These are phyloP conservation scores for Arthrobotrys iridis DNA, from an alignment of 2,329 filamentous ascomycete genomes.

Conservation along the genomic window DNA sequence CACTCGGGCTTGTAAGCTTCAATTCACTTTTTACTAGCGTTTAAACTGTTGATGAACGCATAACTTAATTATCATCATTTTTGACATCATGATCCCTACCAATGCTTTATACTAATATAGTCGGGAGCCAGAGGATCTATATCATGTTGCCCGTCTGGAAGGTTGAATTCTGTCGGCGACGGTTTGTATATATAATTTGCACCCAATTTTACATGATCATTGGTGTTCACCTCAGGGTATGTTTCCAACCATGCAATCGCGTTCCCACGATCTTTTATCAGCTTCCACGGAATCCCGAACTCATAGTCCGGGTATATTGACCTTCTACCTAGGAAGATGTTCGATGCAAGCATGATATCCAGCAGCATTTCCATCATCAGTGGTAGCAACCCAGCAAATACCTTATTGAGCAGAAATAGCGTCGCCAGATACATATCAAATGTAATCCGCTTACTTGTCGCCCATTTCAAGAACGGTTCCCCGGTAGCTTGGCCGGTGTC, in stretches of 20 bases:
- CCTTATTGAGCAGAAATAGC: background rate
- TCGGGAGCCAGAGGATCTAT: background rate
- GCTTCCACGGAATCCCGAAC: background rate
- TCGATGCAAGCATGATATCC: slow-evolving; percentile 12
- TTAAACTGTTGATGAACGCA: too few relatives aligned
- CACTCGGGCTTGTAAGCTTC: too few relatives aligned
- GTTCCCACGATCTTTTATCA: background rate
- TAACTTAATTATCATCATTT: too few relatives aligned
- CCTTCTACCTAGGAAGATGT: slow-evolving; percentile 7
- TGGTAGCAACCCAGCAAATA: background rate
- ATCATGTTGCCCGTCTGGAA: background rate
- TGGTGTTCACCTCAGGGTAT: slow-evolving; percentile 15
- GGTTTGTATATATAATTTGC: background rate
- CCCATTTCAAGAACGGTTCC: background rate
- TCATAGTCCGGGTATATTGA: slow-evolving; percentile 5
- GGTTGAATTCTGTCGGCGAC: background rate
- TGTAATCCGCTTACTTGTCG: background rate
- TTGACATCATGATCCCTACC: too few relatives aligned
- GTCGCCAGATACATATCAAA: background rate
- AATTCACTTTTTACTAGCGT: too few relatives aligned
- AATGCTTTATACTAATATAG: background rate
- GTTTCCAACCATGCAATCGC: background rate
- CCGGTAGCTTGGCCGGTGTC: background rate
- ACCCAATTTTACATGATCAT: background rate
- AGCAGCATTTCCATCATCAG: slow-evolving; percentile 15